phyloP scores from a whole-genome alignment of 345 rosid genomes.

The Boechera divaricarpa region DNA sequence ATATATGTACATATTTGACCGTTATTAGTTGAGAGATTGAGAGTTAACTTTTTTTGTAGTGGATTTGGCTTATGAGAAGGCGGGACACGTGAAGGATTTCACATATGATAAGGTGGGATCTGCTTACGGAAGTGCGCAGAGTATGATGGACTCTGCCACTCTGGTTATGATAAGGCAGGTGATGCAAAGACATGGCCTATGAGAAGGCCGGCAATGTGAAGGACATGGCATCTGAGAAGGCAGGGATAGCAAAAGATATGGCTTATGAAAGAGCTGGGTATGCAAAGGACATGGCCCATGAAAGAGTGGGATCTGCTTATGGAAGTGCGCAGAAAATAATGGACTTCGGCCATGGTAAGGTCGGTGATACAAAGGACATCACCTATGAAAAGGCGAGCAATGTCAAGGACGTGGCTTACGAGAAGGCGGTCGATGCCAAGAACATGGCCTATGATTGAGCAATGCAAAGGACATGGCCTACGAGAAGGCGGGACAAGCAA shows the following conservation, averaged over 20 bases:
- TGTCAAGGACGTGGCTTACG: background rate
- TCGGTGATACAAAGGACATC: background rate
- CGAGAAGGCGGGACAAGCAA: constrained; percentile 34
- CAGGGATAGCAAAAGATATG: background rate
- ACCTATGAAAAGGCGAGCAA: constrained; percentile 21
- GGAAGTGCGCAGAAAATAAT: background rate
- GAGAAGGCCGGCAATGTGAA: background rate
- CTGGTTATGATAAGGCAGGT: constrained; percentile 5
- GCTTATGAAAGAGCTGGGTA: background rate
- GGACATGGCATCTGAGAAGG: constrained; percentile 7
- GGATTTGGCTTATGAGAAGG: constrained; percentile 18
- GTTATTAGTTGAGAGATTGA: background rate
- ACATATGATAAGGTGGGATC: constrained; percentile 26
- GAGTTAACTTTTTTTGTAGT: constrained; percentile 4
- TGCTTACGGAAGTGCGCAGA: constrained; percentile 3
- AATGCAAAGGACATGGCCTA: constrained; percentile 18
- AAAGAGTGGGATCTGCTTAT: background rate
- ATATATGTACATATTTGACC: background rate
- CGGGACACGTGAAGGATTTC: background rate
- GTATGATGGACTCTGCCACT: background rate
- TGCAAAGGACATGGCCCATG: background rate
- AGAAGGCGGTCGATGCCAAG: constrained; percentile 5
- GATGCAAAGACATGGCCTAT: background rate
- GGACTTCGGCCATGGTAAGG: constrained; percentile 7
- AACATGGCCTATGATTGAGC: background rate